Base-by-base conservation (phyloP, 1,284 basidiomycete genomes). In the Cutaneotrichosporon sp. region DNA sequence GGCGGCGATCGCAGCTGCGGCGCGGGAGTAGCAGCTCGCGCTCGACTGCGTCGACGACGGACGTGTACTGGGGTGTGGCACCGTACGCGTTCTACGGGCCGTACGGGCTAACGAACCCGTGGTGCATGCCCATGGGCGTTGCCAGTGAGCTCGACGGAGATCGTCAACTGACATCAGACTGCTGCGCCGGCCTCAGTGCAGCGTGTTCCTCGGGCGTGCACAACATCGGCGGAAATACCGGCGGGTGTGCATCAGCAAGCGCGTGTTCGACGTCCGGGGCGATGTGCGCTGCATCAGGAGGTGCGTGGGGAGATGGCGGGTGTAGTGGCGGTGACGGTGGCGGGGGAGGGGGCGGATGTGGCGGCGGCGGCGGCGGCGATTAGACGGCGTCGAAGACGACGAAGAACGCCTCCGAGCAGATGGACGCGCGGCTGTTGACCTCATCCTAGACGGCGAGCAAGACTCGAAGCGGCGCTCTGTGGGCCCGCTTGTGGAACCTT, bases 1-100 rank as follows among this genome's bases (percentile, higher is more conserved):
- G 38, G 25, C 16, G 5, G 13, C 18, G 4, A 4, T 27, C 47
- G 18, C n/a, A 47, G 42, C 27, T 33, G 22, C 24, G 33, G 16
- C 38, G n/a, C n/a, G 29, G 7, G n/a, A 49, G 18, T 47, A 50
- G 20, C 27, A 45, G 20, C 27, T 31, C 34, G 36, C 42, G 29
- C 22, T 25, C 29, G n/a, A n/a, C 18, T n/a, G 25, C 46, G 33
- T 42, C 25, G 31, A 24, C 31, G 13, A 33, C 27, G 22, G 45
- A 62, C 45, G 43, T 53, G 14, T 65, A 62, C 60, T 65, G 64
- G 64, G 64, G 64, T 20, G 60, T 65, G n/a, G 36, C 54, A 11
- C 58, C 60, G 11, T 59, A 60, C 33, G 18, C 25, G 24, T 33
- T n/a, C 34, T 53, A 33, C 8, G 54, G 54, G 5, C 43, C 50